Base-by-base conservation (phyloP, 164 flowering plant species). In the Vitis rotundifolia region DNA sequence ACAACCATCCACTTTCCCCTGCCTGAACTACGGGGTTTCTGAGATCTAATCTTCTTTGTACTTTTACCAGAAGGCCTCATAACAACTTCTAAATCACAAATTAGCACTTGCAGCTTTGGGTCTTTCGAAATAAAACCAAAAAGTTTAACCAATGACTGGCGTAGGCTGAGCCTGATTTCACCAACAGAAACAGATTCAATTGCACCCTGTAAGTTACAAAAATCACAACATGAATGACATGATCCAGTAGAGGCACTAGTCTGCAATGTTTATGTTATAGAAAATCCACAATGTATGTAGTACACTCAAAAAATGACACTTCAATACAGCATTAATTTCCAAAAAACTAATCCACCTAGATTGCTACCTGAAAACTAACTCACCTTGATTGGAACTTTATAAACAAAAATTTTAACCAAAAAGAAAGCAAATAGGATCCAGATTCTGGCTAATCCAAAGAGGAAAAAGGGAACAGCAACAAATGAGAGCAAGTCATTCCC, bases 1-100 rank as follows among this genome's bases (percentile, higher is more conserved):
- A 90, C 86, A 76, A 93, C 79, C 92, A 85, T 91, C 95, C 93
- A 92, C 84, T 89, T 93, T 72, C 99, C 99, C 80, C 88, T 79
- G 81, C 98, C 90, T 59, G 98, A 81, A 58, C 78, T 71, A 59
- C 87, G 94, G 51, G 95, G 49, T 75, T 74, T 92, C 31, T 72
- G 77, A 59, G 89, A 66, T 71, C 71, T 85, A 59, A 79, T 19
- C 76, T 84, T 87, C 79, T 80, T 68, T 16, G 76, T 58, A 28
- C 82, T 79, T 81, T 86, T 85, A 44, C 22, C 82, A 12, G 90
- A 80, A 75, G 89, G 72, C 71, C 97, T 84, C 67, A 83, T 75
- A 31, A 88, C 94, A 80, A 95, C 77, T 86, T 95, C 98, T 73
- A 95, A 73, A 73, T 93, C 98, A 71, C 89, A 82, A 75, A 95